Evolutionary conservation across 345 rosid species (phyloP).

Genomic region (Nasturtium officinale): DNA sequence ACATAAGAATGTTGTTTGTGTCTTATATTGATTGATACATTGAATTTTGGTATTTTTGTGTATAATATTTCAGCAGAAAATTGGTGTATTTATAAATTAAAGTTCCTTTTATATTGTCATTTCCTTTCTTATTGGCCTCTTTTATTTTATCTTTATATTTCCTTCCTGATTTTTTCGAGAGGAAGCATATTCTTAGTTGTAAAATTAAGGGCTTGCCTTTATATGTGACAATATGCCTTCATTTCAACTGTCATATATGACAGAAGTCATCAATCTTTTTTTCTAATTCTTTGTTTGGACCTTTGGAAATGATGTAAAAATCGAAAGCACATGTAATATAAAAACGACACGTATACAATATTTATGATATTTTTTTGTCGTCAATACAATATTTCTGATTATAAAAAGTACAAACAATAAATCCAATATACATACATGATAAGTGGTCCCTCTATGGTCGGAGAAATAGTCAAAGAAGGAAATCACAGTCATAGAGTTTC

Average conservation of each 20-base stretch:
- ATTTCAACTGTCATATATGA: neutral
- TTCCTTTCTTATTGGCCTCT: neutral
- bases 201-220: slow-evolving; percentile 30
- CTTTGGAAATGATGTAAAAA: neutral
- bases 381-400: neutral
- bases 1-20: slow-evolving; percentile 40
- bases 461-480: slow-evolving; percentile 20
- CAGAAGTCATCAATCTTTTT: neutral
- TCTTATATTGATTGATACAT: slow-evolving; percentile 48
- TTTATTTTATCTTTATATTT: slow-evolving; percentile 5
- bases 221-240: slow-evolving; percentile 20
- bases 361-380: too few relatives aligned
- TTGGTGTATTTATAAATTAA: slow-evolving; percentile 39
- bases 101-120: neutral
- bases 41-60: slow-evolving; percentile 66
- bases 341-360: too few relatives aligned
- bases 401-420: neutral
- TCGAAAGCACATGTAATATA: neutral
- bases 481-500: neutral
- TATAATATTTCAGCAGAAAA: slow-evolving; percentile 57
- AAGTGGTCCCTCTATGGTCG: slow-evolving; percentile 26
- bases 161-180: slow-evolving; percentile 34
- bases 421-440: neutral
- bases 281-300: neutral
- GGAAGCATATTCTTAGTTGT: slow-evolving; percentile 42